Conservation (phyloP, 1,284 basidiomycete genomes). For the Puccinia polysora region DNA sequence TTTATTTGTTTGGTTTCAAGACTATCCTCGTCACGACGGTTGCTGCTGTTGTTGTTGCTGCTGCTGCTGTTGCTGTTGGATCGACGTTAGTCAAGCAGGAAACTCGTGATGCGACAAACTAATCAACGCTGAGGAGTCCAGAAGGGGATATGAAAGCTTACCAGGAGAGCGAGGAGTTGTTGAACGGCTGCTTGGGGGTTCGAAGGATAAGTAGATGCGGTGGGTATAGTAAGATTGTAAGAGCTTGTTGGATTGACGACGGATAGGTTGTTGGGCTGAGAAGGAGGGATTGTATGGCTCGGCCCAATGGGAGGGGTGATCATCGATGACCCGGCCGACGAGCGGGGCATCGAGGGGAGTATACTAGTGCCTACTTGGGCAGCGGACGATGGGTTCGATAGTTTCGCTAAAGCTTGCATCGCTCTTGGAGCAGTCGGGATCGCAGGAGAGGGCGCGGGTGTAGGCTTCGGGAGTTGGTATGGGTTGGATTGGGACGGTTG, state of each 20-base stretch:
- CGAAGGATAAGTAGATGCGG: neutral
- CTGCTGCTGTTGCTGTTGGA: neutral
- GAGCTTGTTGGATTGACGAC: neutral
- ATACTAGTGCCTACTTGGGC: too few species aligned
- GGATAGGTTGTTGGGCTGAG: neutral
- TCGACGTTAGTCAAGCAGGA: neutral
- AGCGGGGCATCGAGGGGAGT: neutral
- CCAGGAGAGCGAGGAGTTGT: conserved; percentile 34
- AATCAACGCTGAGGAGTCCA: neutral
- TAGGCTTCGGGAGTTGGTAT: neutral
- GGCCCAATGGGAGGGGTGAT: too few species aligned
- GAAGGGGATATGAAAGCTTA: neutral
- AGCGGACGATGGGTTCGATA: neutral
- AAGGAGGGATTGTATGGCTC: neutral
- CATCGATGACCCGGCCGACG: neutral
- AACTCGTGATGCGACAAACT: neutral
- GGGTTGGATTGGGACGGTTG: neutral
- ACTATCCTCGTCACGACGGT: neutral
- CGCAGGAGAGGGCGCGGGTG: neutral
- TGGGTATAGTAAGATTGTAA: neutral
- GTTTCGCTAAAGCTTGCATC: conserved; percentile 4
- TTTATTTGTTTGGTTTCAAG: neutral
- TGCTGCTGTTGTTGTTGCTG: neutral
- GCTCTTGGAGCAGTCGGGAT: conserved; percentile 28
- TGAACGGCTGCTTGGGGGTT: conserved; percentile 30